Base-by-base conservation (phyloP, 768 basidiomycete species). In the Coprinellus micaceus region DNA sequence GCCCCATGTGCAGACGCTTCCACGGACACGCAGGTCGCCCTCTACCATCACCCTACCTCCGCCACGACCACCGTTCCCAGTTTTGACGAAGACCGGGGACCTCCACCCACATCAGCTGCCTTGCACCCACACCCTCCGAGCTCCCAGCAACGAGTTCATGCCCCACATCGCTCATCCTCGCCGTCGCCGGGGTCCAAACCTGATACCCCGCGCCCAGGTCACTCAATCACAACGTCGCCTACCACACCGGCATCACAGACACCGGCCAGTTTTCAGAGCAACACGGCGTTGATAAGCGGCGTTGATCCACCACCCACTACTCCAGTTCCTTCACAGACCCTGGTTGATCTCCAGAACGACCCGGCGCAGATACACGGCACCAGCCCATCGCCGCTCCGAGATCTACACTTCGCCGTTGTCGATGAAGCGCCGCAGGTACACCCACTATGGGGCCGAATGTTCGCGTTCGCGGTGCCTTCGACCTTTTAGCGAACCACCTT, bases 231-330 rank as follows among this genome's bases (percentile, higher is more conserved):
- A 2, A 75, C 82, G 0, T 85, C 84, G 0, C 83, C 84, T 0
- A 80, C 84, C 0, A 83, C 84, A 1, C 83, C 85, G 1, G 80
- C 77, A 0, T 85, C 84, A 0, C 77, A 79, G 3, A 86, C 85
- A 1, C 85, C 83, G 0, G 70, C 76, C 0, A 77, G 79, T 26
- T 72, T 75, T 57, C 82, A 81, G 46, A 80, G 82, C 28, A 4
- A 85, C 84, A 1, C 59, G 65, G 19, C 74, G 79, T 51, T 76
- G 61, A 84, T 82, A 65, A 67, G 77, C 61, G 61, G 77, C 52
- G 30, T 75, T 66, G 61, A 81, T 61, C 39, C 71, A 30, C 66
- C 82, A 43, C 64, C 81, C n/a, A n/a, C n/a, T n/a, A n/a, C n/a
- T n/a, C n/a, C n/a, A n/a, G n/a, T n/a, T n/a, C n/a, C n/a, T n/a